A percentile compares a stretch with the other conserved stretches of the same genome.
Evolutionary conservation across 2,329 filamentous ascomycete genomes (phyloP).

Genomic region (Trichoderma semiorbis): DNA sequence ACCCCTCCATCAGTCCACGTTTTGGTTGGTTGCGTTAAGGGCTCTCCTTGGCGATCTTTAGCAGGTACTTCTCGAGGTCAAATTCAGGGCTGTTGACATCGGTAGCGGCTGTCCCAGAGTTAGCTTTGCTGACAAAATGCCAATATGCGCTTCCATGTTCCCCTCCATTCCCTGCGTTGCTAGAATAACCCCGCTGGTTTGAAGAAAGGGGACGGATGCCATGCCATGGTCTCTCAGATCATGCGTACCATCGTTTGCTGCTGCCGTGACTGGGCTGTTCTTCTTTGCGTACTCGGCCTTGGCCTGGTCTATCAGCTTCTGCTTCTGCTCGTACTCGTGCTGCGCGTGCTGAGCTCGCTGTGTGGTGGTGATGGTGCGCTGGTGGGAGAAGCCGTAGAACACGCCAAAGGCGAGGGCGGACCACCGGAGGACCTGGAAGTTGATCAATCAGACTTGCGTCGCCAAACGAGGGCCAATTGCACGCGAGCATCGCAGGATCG

Average conservation of each 20-base stretch:
- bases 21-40: conserved; percentile 35
- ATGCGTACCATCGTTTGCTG: conserved; percentile 33
- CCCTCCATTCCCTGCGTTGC: not conserved
- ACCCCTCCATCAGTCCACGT: not conserved
- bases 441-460: conserved; percentile 28
- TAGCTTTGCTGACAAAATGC: conserved; percentile 1
- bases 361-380: conserved; percentile 70
- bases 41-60: conserved; percentile 55
- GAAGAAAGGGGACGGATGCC: not conserved
- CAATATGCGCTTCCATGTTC: not conserved
- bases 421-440: conserved; percentile 85
- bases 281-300: conserved; percentile 83
- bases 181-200: not conserved
- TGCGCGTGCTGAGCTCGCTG: conserved; percentile 69
- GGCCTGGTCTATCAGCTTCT: conserved; percentile 85
- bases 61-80: conserved; percentile 83
- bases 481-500: conserved; percentile 6
- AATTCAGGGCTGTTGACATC: conserved; percentile 86
- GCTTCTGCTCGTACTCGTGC: conserved; percentile 86
- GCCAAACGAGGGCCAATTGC: conserved; percentile 16
- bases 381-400: conserved; percentile 94
- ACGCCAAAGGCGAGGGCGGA: conserved; percentile 87
- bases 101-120: conserved; percentile 30
- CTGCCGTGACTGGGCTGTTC: conserved; percentile 53
- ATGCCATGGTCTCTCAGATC: not conserved